Evolutionary conservation across 148 eudicot species (phyloP).

Genomic region (Agrostemma githago): DNA sequence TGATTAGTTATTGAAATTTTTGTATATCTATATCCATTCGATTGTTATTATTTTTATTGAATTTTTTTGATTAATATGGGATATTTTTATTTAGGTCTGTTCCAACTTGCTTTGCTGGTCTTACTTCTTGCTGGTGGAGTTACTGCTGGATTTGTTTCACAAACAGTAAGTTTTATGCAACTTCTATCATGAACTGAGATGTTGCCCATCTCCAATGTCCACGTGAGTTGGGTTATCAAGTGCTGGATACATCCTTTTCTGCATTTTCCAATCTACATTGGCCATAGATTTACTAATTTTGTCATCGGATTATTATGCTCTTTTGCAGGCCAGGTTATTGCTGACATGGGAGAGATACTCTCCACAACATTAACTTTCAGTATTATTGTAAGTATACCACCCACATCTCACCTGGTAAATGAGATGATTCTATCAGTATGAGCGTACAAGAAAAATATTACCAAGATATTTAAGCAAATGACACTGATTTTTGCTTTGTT

Average conservation of each 20-base stretch:
- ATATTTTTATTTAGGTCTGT: conserved; percentile 44
- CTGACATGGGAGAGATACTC: conserved; percentile 92
- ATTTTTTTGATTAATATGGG: neutral
- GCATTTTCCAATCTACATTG: neutral
- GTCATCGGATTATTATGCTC: too few species aligned
- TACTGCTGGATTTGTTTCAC: conserved; percentile 49
- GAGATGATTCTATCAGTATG: too few species aligned
- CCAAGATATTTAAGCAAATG: too few species aligned
- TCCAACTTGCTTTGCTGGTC: conserved; percentile 54
- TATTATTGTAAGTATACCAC: conserved; percentile 68
- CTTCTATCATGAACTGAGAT: neutral
- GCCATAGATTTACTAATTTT: conserved; percentile 11
- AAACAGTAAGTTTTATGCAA: conserved; percentile 60
- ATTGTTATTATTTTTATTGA: too few species aligned
- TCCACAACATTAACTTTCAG: conserved; percentile 75
- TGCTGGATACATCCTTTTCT: too few species aligned
- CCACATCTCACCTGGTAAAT: conserved; percentile 8
- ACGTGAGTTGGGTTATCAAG: neutral
- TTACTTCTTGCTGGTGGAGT: conserved; percentile 58
- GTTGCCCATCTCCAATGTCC: too few species aligned
- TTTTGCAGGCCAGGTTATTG: conserved; percentile 89
- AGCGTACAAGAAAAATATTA: too few species aligned
- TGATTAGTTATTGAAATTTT: too few species aligned
- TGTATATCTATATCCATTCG: too few species aligned
- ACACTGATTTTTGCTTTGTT: too few species aligned